These are phyloP conservation scores for Clarireedia sp. DNA, from an alignment of 2,329 filamentous ascomycete species.

Conservation along the genomic window DNA sequence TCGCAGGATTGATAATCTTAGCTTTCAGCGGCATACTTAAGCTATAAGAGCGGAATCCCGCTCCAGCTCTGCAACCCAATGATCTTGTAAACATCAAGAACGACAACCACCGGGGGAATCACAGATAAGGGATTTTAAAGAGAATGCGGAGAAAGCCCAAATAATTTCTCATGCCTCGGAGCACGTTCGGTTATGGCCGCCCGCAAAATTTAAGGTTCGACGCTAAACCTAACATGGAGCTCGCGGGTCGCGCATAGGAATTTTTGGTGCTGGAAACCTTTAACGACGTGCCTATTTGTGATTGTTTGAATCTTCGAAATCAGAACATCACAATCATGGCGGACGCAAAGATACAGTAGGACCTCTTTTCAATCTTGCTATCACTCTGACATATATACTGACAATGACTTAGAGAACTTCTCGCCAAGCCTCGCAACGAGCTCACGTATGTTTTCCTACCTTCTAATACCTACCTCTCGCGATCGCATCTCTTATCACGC, in stretches of 20 bases:
- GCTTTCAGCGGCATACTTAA: conserved; percentile 71
- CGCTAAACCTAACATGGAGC: conserved; percentile 18
- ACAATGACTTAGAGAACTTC: conserved; percentile 59
- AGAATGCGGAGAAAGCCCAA: conserved; percentile 12
- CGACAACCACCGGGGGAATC: conserved; percentile 9
- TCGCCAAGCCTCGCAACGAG: conserved; percentile 80
- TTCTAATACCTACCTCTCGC: conserved; percentile 11
- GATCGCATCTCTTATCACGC: conserved; percentile 11
- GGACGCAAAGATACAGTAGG: conserved; percentile 64
- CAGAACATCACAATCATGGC: conserved; percentile 42
- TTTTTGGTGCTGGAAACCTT: conserved; percentile 14
- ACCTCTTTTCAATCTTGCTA: not conserved
- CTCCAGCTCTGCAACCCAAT: conserved; percentile 45
- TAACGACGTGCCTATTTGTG: conserved; percentile 10
- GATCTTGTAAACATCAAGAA: conserved; percentile 51
- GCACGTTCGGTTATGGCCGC: conserved; percentile 10
- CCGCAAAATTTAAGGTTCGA: conserved; percentile 13
- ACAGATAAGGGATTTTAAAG: conserved; percentile 8
- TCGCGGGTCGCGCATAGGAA: conserved; percentile 14
- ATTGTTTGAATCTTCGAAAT: too few species aligned
- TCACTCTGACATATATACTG: conserved; percentile 11
- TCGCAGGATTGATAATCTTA: conserved; percentile 57
- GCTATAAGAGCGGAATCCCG: conserved; percentile 38
- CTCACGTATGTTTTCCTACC: conserved; percentile 62
- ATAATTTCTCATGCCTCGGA: conserved; percentile 8